Base-by-base conservation (phyloP, 202 grass and related monocot genomes). In the Panicum hallii region DNA sequence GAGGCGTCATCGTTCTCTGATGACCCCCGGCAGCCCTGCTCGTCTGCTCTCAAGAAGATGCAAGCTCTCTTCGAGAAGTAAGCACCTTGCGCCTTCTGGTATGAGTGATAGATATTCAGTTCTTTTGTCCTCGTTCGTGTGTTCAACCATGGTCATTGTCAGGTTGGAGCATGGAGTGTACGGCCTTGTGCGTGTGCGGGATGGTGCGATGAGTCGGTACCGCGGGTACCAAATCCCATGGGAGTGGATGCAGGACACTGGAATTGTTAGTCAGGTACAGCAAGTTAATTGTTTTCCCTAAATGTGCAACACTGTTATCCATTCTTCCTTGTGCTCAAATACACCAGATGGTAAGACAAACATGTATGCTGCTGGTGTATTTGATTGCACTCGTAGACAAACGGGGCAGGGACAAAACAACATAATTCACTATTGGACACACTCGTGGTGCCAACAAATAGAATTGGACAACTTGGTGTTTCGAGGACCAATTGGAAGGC, bases 231-330 rank as follows among this genome's bases (percentile, higher is more conserved):
- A 85, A 60, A 99, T 99, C 80, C 93, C 97, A 60, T 92, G 89
- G 88, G 97, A 99, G 45, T 99, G 97, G 97, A 97, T 99, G 93
- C 85, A 90, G 83, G 97, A 99, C 65, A 89, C 74, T 0, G 90
- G 97, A 91, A 92, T 96, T 23, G 88, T 94, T 74, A 90, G 79
- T 50, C 91, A 97, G 97, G 97, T 99, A 87, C 74, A 61, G 6
- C 52, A 6, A 72, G 15, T 66, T 49, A 60, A 13, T 67, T 20
- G 1, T 42, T 44, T 41, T 30, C 5, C 30, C 12, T 57, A 15
- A 72, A 46, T 47, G 23, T 32, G 46, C 42, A 77, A 4, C 20
- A 49, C 11, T 15, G 6, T 62, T 72, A 48, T 48, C 4, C 16
- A 23, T 73, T 49, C 7, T 40, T 36, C 17, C 7, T 73, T 49